phyloP scores from a whole-genome alignment of 2,329 filamentous ascomycete genomes.

The Lecanicillium sp. region DNA sequence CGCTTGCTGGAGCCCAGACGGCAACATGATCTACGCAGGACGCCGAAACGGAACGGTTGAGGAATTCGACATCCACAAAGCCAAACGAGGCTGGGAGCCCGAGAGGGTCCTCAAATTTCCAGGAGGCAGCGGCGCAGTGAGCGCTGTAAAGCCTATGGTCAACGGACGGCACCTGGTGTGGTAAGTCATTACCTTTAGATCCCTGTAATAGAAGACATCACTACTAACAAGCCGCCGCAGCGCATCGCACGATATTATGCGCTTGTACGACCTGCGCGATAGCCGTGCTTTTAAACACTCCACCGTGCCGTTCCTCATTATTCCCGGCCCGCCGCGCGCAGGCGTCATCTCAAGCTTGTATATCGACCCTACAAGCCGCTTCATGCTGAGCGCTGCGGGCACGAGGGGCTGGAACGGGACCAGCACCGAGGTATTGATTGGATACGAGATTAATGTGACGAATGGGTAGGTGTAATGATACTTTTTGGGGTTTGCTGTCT shows the following conservation, averaged over 20 bases:
- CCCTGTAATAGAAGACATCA: conserved; percentile 15
- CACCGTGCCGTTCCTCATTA: conserved; percentile 88
- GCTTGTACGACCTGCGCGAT: conserved; percentile 79
- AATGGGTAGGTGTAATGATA: background rate
- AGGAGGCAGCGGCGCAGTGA: conserved; percentile 80
- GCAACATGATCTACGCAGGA: conserved; percentile 90
- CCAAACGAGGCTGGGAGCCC: conserved; percentile 56
- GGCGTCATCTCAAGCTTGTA: conserved; percentile 83
- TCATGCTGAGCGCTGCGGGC: conserved; percentile 86
- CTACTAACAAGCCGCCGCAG: conserved; percentile 29
- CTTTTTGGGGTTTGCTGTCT: too few relatives aligned
- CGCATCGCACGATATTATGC: conserved; percentile 86
- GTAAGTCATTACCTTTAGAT: conserved; percentile 18
- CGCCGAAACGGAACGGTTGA: conserved; percentile 88
- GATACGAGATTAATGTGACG: conserved; percentile 69
- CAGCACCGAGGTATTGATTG: conserved; percentile 81
- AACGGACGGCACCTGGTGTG: conserved; percentile 90
- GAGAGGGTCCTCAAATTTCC: conserved; percentile 81
- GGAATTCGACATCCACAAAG: conserved; percentile 82
- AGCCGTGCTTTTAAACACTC: conserved; percentile 60
- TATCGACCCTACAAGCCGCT: conserved; percentile 78
- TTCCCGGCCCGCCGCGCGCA: conserved; percentile 75
- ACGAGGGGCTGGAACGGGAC: conserved; percentile 93
- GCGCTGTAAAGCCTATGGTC: conserved; percentile 79
- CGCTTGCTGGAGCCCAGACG: conserved; percentile 91